These are phyloP conservation scores for Rhizopus stolonifer DNA, from an alignment of 371 early-diverging fungal species.

Conservation along the genomic window DNA sequence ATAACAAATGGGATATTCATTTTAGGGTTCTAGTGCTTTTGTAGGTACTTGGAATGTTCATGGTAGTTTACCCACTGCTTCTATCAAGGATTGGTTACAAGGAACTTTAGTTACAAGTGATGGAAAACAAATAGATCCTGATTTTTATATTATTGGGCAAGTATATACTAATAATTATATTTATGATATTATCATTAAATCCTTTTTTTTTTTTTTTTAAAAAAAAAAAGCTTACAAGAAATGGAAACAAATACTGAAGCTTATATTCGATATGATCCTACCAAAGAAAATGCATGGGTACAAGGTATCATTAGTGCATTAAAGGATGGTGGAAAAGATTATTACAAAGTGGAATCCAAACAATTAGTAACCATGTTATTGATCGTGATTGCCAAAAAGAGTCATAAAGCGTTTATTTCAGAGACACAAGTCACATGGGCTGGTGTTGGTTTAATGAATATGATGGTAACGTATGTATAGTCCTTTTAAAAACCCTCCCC, in stretches of 20 bases:
- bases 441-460: conserved; percentile 79
- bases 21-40: conserved; percentile 55
- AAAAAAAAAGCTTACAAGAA: conserved; percentile 65
- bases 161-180: too few relatives aligned
- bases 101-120: too few relatives aligned
- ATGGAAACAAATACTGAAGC: conserved; percentile 86
- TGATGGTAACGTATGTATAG: conserved; percentile 55
- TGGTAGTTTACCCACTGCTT: conserved; percentile 63
- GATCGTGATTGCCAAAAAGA: conserved; percentile 71
- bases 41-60: conserved; percentile 94
- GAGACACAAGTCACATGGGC: conserved; percentile 60
- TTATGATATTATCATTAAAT: too few relatives aligned
- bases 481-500: too few relatives aligned
- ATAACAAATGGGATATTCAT: not conserved
- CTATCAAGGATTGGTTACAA: conserved; percentile 69
- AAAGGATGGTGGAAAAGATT: conserved; percentile 44
- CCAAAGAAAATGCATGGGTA: conserved; percentile 81
- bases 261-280: conserved; percentile 73
- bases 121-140: too few relatives aligned
- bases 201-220: too few relatives aligned
- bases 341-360: conserved; percentile 66
- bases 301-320: conserved; percentile 68
- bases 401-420: conserved; percentile 53
- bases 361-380: conserved; percentile 88
- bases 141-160: conserved; percentile 72